phyloP scores from a whole-genome alignment of 192 early-diverging fungal genomes.

The Gryganskiella cystojenkinii region DNA sequence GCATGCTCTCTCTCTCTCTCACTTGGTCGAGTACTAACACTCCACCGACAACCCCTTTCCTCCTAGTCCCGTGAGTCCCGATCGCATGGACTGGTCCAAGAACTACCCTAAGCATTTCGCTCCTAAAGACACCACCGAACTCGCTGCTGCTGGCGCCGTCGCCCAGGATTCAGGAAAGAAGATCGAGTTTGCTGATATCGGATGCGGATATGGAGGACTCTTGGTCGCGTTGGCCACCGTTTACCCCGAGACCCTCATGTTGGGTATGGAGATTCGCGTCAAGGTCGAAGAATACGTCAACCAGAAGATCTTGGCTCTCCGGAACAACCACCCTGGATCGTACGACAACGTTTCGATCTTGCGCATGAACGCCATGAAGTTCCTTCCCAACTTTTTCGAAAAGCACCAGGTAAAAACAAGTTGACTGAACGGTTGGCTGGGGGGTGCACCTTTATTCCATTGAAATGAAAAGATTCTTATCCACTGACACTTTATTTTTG shows the following conservation, averaged over 20 bases:
- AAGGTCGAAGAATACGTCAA: constrained; percentile 96
- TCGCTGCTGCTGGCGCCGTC: constrained; percentile 23
- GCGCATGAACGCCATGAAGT: constrained; percentile 99
- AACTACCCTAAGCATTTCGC: constrained; percentile 82
- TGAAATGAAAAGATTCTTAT: too few species aligned
- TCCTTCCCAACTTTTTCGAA: constrained; percentile 96
- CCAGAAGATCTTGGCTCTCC: constrained; percentile 87
- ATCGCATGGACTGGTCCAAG: constrained; percentile 89
- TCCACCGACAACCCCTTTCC: neutral
- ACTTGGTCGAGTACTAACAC: neutral
- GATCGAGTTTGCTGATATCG: constrained; percentile 98
- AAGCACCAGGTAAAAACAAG: constrained; percentile 94
- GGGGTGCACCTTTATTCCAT: too few species aligned
- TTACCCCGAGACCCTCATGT: constrained; percentile 91
- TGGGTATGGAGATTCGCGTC: constrained; percentile 98
- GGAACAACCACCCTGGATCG: constrained; percentile 74
- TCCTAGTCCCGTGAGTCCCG: constrained; percentile 77
- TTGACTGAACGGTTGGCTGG: too few species aligned
- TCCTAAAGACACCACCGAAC: constrained; percentile 47
- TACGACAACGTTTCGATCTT: constrained; percentile 98
- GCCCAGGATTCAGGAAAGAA: constrained; percentile 54
- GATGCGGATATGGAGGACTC: constrained; percentile 98
- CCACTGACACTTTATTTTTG: too few species aligned
- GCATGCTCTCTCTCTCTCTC: neutral
- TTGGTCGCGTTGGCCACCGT: constrained; percentile 88